Base-by-base conservation (phyloP, 1,284 basidiomycete genomes). In the Apiotrichum veenhuisii region DNA sequence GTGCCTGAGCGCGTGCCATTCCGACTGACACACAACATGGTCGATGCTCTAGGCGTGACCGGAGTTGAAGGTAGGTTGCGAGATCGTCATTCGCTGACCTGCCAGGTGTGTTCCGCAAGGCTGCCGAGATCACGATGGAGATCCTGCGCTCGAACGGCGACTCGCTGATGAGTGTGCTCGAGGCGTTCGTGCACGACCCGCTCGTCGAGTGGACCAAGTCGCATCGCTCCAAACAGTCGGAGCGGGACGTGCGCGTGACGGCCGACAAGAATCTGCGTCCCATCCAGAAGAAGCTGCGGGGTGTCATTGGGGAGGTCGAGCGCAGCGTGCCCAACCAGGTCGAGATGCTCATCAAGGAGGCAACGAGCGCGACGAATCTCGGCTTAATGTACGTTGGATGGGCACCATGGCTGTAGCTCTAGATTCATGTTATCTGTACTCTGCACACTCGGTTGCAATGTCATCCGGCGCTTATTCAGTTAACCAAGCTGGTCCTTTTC, bases 121-220 rank as follows among this genome's bases (percentile, higher is more conserved):
- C 93, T 0, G 93, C 91, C 65, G 95, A 98, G 77, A 86, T 97
- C 57, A 89, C 94, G 0, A 82, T 98, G 80, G 83, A 87, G 57
- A 81, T 98, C 33, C 82, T 99, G 34, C 84, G 92, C 30, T 85
- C 88, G 63, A 95, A 98, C 80, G 89, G 87, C 70, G 94, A 98
- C 74, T 89, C 89, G 52, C 80, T 99, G 59, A 95, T 96, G 87
- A 95, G 87, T 72, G 91, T 98, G 1, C 82, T 99, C 38, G 95
- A 98, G 71, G 91, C 96, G 0, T 98, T 98, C 76, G 86, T 98
- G 36, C 96, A 98, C 68, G 96, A 99, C 75, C 96, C 96, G 1
- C 82, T 99, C 2, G 88, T 95, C 30, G 96, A 99, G 76, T 98
- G 93, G 90, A 88, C 92, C 59, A 87, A 90, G 50, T 84, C 87